phyloP scores from a whole-genome alignment of 2,329 filamentous ascomycete genomes.

The Pseudovirgaria hyperparasitica region DNA sequence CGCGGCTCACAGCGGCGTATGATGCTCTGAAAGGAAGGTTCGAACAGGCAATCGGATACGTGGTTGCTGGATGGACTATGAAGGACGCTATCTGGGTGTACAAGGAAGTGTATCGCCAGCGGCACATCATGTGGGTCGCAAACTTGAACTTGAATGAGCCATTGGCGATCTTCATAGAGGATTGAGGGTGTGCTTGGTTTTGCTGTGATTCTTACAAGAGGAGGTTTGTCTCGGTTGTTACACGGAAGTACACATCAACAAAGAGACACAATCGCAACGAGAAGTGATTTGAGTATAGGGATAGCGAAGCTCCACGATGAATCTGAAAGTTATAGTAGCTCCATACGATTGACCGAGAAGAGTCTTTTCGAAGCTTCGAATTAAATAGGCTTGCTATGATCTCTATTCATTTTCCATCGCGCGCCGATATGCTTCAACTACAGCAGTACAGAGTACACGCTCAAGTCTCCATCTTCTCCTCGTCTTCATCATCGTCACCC shows the following conservation, averaged over 20 bases:
- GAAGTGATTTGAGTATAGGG: too few relatives aligned
- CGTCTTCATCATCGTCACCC: constrained; percentile 73
- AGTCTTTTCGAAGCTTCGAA: neutral
- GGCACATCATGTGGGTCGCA: constrained; percentile 5
- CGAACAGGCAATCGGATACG: constrained; percentile 12
- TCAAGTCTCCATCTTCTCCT: constrained; percentile 88
- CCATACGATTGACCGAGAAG: neutral
- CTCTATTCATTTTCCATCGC: constrained; percentile 3
- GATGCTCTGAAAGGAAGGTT: constrained; percentile 16
- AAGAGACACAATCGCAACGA: too few relatives aligned
- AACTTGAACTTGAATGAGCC: constrained; percentile 7
- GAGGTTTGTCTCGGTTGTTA: too few relatives aligned
- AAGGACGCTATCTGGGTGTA: constrained; percentile 16
- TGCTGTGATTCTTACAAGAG: too few relatives aligned
- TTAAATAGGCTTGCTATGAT: neutral
- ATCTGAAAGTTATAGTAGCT: neutral
- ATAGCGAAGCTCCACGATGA: too few relatives aligned
- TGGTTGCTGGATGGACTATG: constrained; percentile 14
- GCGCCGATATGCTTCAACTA: too few relatives aligned
- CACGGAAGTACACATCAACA: too few relatives aligned
- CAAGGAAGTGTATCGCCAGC: constrained; percentile 11
- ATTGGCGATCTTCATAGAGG: too few relatives aligned
- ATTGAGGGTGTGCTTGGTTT: too few relatives aligned
- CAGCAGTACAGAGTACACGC: constrained; percentile 4
- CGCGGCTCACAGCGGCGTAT: constrained; percentile 7